Evolutionary conservation across 345 rosid species (phyloP), one percentile per base, ranked within the genome.

Genomic region (Acer negundo): DNA sequence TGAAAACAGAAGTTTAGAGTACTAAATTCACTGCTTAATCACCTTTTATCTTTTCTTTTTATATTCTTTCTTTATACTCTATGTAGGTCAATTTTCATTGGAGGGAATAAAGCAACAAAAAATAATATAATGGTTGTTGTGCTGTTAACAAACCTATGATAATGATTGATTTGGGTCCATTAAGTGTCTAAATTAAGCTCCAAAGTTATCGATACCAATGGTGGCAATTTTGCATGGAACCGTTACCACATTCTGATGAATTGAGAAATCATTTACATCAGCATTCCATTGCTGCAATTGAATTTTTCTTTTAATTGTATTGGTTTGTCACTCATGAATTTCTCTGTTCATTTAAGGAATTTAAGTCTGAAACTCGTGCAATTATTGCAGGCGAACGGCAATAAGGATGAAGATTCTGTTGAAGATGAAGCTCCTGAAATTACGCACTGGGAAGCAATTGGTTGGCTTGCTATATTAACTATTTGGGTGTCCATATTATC

Each of bases 401-500:
- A 31, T 5, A 83, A 40, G 22, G 76, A 70, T 17, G 47, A 35
- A 35, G 67, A n/a, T 24, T 82, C 13, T 31, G 85, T 84, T 6
- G 87, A 86, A 44, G 91, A 86, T 23, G 97, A 93, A 79, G 81
- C 74, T 23, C 93, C 98, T 3, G 98, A 95, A 84, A 85, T 95
- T 62, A 80, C 94, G 40, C 87, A 89, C 75, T 86, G 89, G 91
- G 99, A 95, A 85, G 85, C 98, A 44, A 70, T 95, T 51, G 81
- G 85, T 67, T 95, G 98, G 99, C 97, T 95, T 53, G 79, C 87
- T 22, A 85, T 92, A 75, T 85, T 95, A 88, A 90, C 98, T 2
- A 87, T 89, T 77, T 93, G 98, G 96, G 91, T 95, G 58, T 95
- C 97, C 63, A 75, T 92, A 81, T 85, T 95, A 68, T 95, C 98